phyloP scores from a whole-genome alignment of 2,329 filamentous ascomycete genomes.

The Amauroascus verrucosus region DNA sequence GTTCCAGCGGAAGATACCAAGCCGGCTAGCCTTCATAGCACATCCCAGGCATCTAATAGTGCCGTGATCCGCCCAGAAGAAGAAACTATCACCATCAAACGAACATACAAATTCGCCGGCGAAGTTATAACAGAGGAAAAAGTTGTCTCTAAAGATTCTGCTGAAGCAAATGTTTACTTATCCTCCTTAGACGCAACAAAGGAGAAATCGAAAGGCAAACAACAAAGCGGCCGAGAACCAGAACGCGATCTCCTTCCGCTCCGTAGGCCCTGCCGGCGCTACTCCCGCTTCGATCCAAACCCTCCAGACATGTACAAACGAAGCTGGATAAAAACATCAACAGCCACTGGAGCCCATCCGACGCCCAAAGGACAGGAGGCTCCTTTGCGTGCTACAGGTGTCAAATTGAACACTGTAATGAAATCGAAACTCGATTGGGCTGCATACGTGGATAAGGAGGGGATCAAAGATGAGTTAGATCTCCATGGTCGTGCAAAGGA shows the following conservation, averaged over 20 bases:
- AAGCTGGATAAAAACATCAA: conserved; percentile 31
- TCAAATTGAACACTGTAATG: conserved; percentile 57
- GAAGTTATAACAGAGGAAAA: conserved; percentile 46
- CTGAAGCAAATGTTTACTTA: conserved; percentile 47
- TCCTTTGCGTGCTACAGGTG: conserved; percentile 33
- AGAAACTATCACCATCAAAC: conserved; percentile 46
- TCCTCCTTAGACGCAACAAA: conserved; percentile 27
- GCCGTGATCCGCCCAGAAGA: conserved; percentile 21
- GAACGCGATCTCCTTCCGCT: conserved; percentile 21
- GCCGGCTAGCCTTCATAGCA: background rate
- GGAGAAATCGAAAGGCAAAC: conserved; percentile 23
- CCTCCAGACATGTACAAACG: conserved; percentile 35
- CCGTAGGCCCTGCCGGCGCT: conserved; percentile 33
- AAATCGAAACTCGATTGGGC: conserved; percentile 58
- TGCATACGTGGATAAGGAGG: conserved; percentile 51
- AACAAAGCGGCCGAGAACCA: conserved; percentile 13
- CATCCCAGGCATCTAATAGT: background rate
- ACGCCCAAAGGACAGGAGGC: conserved; percentile 17
- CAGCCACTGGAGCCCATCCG: conserved; percentile 7
- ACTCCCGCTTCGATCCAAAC: conserved; percentile 40
- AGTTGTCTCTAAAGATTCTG: conserved; percentile 43
- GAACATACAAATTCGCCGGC: conserved; percentile 49
- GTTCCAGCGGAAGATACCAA: background rate
- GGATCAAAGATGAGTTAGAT: conserved; percentile 52
- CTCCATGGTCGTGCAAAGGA: conserved; percentile 53